These are phyloP conservation scores for Scopulariopsis brevicaulis DNA, from an alignment of 2,329 filamentous ascomycete genomes.

Conservation along the genomic window DNA sequence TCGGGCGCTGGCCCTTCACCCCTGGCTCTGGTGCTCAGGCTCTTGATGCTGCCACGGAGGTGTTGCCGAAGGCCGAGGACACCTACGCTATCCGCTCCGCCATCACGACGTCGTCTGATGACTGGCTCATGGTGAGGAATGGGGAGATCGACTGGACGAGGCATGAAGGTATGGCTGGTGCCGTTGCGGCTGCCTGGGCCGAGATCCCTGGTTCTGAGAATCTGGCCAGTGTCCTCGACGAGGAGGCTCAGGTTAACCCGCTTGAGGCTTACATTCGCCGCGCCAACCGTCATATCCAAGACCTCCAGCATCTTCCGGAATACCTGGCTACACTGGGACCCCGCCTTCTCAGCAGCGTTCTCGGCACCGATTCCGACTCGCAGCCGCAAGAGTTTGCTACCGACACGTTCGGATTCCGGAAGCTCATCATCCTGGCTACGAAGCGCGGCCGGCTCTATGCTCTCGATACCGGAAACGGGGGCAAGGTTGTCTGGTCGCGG, in stretches of 20 bases:
- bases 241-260: constrained; percentile 75
- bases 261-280: constrained; percentile 79
- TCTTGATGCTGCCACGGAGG: constrained; percentile 67
- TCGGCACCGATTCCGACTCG: constrained; percentile 35
- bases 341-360: constrained; percentile 53
- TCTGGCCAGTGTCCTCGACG: constrained; percentile 69
- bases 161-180: constrained; percentile 69
- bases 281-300: constrained; percentile 67
- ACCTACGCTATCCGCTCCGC: constrained; percentile 72
- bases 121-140: constrained; percentile 79
- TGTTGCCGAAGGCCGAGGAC: constrained; percentile 57
- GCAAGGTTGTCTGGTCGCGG: constrained; percentile 64
- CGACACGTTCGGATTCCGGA: constrained; percentile 81
- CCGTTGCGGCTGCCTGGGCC: constrained; percentile 70
- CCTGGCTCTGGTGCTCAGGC: constrained; percentile 29
- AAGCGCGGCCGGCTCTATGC: constrained; percentile 68
- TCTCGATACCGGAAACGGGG: constrained; percentile 64
- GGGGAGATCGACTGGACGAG: constrained; percentile 72
- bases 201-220: constrained; percentile 64
- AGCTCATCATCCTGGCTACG: constrained; percentile 72
- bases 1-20: constrained; percentile 62
- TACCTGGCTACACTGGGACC: constrained; percentile 61
- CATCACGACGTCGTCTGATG: constrained; percentile 51
- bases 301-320: constrained; percentile 64
- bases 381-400: constrained; percentile 38